A percentile compares a stretch with the other conserved stretches of the same genome.
Evolutionary conservation across 1,284 basidiomycete species (phyloP).

Genomic region (Butyriboletus appendiculatus): DNA sequence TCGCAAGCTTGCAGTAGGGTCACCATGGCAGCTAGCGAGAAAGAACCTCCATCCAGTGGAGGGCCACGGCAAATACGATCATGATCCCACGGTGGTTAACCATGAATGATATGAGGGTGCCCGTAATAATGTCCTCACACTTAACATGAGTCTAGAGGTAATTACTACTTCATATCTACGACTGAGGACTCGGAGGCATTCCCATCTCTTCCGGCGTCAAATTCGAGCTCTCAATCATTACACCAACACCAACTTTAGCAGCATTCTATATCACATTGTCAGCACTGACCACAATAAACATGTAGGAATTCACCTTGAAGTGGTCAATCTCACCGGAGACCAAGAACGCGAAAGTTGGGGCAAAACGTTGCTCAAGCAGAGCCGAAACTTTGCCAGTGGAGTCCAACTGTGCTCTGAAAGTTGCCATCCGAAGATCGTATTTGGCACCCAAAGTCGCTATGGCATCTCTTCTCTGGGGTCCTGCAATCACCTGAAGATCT

Average conservation of each 20-base stretch:
- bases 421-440: conserved; percentile 94
- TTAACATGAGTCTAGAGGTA: conserved; percentile 31
- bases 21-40: conserved; percentile 11
- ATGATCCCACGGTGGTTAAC: conserved; percentile 22
- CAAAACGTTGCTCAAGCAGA: conserved; percentile 93
- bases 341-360: conserved; percentile 93
- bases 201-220: conserved; percentile 82
- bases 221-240: conserved; percentile 89
- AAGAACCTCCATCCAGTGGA: no score
- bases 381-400: conserved; percentile 94
- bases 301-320: conserved; percentile 71
- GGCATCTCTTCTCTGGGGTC: conserved; percentile 84
- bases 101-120: conserved; percentile 12
- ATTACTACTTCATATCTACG: conserved; percentile 38
- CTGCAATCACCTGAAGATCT: conserved; percentile 84
- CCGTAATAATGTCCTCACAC: conserved; percentile 17
- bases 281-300: conserved; percentile 7
- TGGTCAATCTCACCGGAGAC: conserved; percentile 98
- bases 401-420: conserved; percentile 92
- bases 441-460: conserved; percentile 93
- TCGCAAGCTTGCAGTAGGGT: conserved; percentile 26
- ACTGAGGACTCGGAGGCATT: conserved; percentile 47
- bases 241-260: conserved; percentile 93
- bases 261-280: conserved; percentile 62
- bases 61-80: background rate